Percentiles rank a stretch among this genome's conserved stretches.
phyloP scores from a whole-genome alignment of 306 rosid species.

The Dryas alaskensis region DNA sequence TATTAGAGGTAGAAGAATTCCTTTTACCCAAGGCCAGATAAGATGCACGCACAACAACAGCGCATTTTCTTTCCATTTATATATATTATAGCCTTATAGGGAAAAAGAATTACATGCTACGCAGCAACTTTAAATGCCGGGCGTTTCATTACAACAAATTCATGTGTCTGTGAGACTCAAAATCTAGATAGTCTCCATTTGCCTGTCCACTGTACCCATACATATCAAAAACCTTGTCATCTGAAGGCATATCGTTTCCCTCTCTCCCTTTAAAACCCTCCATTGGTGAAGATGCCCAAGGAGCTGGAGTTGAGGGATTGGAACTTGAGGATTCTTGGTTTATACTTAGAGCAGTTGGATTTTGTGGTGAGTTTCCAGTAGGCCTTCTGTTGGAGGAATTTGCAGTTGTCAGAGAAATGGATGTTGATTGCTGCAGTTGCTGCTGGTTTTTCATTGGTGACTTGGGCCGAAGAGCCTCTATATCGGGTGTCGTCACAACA shows the following conservation, averaged over 20 bases:
- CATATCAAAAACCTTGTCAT: conserved; percentile 69
- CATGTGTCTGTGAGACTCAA: conserved; percentile 77
- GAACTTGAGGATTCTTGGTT: conserved; percentile 69
- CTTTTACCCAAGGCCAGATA: neutral
- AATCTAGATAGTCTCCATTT: conserved; percentile 50
- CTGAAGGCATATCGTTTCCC: conserved; percentile 55
- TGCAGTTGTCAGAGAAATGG: conserved; percentile 60
- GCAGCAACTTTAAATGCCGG: conserved; percentile 18
- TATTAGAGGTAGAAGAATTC: neutral
- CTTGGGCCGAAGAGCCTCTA: conserved; percentile 90
- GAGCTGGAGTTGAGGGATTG: conserved; percentile 61
- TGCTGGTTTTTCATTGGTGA: conserved; percentile 99
- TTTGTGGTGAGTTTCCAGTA: conserved; percentile 74
- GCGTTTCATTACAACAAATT: conserved; percentile 55
- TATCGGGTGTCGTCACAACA: conserved; percentile 88
- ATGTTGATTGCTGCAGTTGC: conserved; percentile 71
- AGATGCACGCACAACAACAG: neutral
- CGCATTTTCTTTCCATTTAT: conserved; percentile 18
- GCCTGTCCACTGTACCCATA: conserved; percentile 63
- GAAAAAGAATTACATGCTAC: conserved; percentile 18
- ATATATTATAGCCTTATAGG: neutral
- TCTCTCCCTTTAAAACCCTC: conserved; percentile 88
- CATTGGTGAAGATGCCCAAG: conserved; percentile 66
- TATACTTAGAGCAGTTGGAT: conserved; percentile 35
- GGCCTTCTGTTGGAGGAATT: conserved; percentile 66